phyloP scores from a whole-genome alignment of 2,329 filamentous ascomycete genomes.

The Aquanectria penicillioides region DNA sequence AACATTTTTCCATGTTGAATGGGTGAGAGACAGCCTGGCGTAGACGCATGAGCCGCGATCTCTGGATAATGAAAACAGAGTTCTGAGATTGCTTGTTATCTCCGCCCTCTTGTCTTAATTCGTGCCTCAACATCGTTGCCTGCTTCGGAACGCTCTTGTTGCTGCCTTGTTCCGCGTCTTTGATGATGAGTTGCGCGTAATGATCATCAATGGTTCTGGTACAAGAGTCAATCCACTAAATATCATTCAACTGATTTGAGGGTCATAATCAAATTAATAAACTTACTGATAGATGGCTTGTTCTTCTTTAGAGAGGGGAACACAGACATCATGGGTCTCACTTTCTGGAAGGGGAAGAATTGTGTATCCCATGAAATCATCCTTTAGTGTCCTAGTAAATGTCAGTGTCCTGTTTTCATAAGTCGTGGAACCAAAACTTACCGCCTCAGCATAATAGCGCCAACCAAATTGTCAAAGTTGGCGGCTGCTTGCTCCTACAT shows the following conservation, averaged over 20 bases:
- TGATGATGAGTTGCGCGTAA: neutral
- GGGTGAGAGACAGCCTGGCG: slow-evolving; percentile 42
- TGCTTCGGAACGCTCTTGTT: neutral
- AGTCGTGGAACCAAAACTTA: slow-evolving; percentile 18
- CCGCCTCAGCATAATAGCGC: slow-evolving; percentile 43
- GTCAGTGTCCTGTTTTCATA: too few species aligned
- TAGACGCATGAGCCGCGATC: neutral
- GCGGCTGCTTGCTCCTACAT: slow-evolving; percentile 21
- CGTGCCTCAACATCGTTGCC: too few species aligned
- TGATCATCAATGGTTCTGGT: neutral
- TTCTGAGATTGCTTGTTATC: neutral
- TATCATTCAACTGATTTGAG: too few species aligned
- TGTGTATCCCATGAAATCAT: slow-evolving; percentile 39
- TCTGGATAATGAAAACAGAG: neutral
- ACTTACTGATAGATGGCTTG: slow-evolving; percentile 39
- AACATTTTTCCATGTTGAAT: slow-evolving; percentile 42
- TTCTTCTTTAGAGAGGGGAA: slow-evolving; percentile 42
- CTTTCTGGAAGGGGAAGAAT: slow-evolving; percentile 40
- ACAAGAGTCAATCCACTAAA: neutral
- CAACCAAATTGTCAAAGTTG: slow-evolving; percentile 33
- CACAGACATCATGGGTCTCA: slow-evolving; percentile 28
- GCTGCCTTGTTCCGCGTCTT: neutral
- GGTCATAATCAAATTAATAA: accelerated
- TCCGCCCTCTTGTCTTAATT: neutral
- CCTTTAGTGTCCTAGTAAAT: slow-evolving; percentile 39